phyloP scores from a whole-genome alignment of 2,329 filamentous ascomycete species.

The Colletotrichum lini region DNA sequence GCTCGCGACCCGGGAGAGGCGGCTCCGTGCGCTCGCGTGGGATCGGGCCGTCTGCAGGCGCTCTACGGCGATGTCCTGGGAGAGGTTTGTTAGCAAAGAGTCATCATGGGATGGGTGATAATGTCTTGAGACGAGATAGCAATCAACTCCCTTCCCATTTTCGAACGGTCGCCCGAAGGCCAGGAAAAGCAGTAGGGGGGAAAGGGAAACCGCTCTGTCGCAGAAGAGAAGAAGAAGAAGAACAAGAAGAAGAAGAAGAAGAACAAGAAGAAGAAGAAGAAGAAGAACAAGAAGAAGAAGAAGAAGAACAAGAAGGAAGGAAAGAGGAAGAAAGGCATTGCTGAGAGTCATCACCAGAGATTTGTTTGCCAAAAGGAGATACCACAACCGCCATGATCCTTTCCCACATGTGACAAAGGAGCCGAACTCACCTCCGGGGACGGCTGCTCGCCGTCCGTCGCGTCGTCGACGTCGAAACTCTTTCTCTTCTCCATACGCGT shows the following conservation, averaged over 20 bases:
- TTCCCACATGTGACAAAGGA: background rate
- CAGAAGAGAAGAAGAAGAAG: too few relatives aligned
- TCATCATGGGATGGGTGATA: background rate
- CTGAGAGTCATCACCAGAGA: background rate
- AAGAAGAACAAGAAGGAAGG: too few relatives aligned
- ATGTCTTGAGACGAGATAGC: too few relatives aligned
- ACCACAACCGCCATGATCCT: background rate
- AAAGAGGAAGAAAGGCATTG: background rate
- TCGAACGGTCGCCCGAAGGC: background rate
- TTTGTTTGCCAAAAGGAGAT: background rate
- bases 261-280: too few relatives aligned
- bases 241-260: too few relatives aligned
- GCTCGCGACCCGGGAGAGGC: slow-evolving; percentile 46
- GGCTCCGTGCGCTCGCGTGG: slow-evolving; percentile 45
- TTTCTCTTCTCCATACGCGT: slow-evolving; percentile 34
- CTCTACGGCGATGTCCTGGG: slow-evolving; percentile 21
- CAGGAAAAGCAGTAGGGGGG: background rate
- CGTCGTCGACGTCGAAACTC: slow-evolving; percentile 34
- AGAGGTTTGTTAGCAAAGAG: background rate
- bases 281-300: background rate
- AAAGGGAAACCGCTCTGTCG: background rate
- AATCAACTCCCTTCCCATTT: background rate
- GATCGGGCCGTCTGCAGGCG: slow-evolving; percentile 22
- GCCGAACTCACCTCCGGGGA: slow-evolving; percentile 26
- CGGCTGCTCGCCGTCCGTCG: slow-evolving; percentile 38